A percentile compares a stretch with the other conserved stretches of the same genome.
Evolutionary conservation across 148 eudicot species (phyloP).

Genomic region (Nyssa sinensis): DNA sequence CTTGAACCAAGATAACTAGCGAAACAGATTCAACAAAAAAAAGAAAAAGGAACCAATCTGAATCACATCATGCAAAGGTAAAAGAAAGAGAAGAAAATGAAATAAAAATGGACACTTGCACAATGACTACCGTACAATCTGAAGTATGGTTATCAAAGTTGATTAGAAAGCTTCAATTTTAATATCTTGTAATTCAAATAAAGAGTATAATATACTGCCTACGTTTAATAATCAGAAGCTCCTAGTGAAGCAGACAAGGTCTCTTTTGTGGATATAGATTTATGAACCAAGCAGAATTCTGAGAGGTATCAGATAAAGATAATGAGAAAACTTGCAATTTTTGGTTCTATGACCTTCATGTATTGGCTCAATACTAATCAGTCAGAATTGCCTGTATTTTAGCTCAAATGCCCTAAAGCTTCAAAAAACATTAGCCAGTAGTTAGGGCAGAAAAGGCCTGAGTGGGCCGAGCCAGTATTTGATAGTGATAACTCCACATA

Average conservation of each 20-base stretch:
- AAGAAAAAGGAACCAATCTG: background rate
- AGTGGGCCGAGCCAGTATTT: too few species aligned
- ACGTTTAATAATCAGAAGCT: background rate
- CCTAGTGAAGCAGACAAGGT: background rate
- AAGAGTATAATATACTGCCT: background rate
- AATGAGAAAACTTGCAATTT: too few species aligned
- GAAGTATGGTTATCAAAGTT: background rate
- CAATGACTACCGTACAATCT: background rate
- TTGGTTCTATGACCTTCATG: too few species aligned
- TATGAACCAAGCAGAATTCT: background rate
- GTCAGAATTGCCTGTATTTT: too few species aligned
- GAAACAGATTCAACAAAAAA: background rate
- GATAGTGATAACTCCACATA: too few species aligned
- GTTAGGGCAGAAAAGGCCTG: too few species aligned
- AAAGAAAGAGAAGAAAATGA: background rate
- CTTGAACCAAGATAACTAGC: background rate
- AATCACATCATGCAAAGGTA: background rate
- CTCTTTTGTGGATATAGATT: background rate
- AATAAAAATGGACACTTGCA: background rate
- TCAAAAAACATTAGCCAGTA: too few species aligned
- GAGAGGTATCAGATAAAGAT: too few species aligned
- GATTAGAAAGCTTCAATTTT: background rate
- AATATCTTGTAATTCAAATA: background rate
- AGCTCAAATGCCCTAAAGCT: too few species aligned
- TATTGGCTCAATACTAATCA: too few species aligned